These are phyloP conservation scores for Aspergillaceae sp. DNA, from an alignment of 2,329 filamentous ascomycete genomes.

Conservation along the genomic window DNA sequence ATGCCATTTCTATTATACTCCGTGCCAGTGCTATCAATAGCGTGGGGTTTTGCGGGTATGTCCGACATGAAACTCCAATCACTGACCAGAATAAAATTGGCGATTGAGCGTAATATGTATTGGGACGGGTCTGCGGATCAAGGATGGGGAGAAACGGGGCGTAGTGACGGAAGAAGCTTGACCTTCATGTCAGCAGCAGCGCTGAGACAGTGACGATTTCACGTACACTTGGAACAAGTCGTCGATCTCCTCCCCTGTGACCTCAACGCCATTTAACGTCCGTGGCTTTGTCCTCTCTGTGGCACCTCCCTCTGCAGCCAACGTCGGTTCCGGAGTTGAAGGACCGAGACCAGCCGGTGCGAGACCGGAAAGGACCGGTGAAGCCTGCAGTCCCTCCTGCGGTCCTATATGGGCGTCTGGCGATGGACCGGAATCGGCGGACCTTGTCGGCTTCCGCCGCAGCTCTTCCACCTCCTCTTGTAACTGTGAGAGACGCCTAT, in stretches of 20 bases:
- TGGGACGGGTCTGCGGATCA: conserved; percentile 50
- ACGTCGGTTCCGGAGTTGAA: conserved; percentile 10
- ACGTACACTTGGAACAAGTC: conserved; percentile 30
- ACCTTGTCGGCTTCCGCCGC: too few species aligned
- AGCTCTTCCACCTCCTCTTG: conserved; percentile 24
- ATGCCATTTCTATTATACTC: conserved; percentile 29
- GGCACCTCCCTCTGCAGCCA: conserved; percentile 4
- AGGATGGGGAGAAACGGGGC: conserved; percentile 32
- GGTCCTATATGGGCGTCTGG: too few species aligned
- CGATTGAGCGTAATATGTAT: conserved; percentile 68
- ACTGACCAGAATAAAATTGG: conserved; percentile 77
- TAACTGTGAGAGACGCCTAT: conserved; percentile 30
- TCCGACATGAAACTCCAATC: conserved; percentile 29
- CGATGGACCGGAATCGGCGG: too few species aligned
- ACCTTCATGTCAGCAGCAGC: background rate
- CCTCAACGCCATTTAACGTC: conserved; percentile 20
- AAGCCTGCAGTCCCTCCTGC: too few species aligned
- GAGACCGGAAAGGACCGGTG: too few species aligned
- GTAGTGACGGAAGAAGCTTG: conserved; percentile 32
- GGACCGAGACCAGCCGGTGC: conserved; percentile 14
- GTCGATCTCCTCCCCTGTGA: conserved; percentile 29
- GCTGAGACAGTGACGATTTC: background rate
- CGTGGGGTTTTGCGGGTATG: conserved; percentile 32
- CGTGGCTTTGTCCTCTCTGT: conserved; percentile 20
- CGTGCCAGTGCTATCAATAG: conserved; percentile 26